These are phyloP conservation scores for Sporisorium exsertum DNA, from an alignment of 1,284 basidiomycete genomes.

Conservation along the genomic window DNA sequence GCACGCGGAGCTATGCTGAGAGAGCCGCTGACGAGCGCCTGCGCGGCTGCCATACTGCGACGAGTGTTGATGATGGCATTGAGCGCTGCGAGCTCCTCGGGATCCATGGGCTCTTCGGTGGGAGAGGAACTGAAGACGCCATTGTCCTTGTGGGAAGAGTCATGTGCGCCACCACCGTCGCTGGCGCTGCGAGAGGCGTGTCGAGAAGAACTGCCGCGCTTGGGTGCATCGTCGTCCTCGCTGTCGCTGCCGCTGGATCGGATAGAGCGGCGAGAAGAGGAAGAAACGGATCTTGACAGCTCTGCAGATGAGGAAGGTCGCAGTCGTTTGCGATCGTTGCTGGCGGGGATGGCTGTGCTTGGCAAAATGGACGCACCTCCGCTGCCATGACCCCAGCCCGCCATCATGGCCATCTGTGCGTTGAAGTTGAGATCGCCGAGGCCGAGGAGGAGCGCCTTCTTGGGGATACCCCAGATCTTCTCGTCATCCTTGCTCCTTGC, in stretches of 20 bases:
- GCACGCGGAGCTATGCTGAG: conserved; percentile 25
- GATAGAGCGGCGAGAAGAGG: conserved; percentile 22
- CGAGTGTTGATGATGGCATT: conserved; percentile 69
- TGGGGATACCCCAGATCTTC: conserved; percentile 64
- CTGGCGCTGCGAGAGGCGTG: conserved; percentile 9
- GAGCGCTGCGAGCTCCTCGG: conserved; percentile 65
- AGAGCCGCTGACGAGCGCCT: conserved; percentile 62
- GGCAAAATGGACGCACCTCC: conserved; percentile 42
- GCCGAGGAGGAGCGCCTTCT: conserved; percentile 61
- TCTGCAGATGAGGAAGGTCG: conserved; percentile 22
- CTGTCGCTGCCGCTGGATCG: conserved; percentile 17
- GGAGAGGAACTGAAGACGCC: conserved; percentile 20
- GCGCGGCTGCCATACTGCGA: conserved; percentile 64
- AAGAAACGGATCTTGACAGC: conserved; percentile 10
- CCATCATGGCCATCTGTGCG: conserved; percentile 62
- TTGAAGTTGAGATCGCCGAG: conserved; percentile 64
- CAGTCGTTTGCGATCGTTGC: conserved; percentile 27
- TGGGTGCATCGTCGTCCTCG: not conserved
- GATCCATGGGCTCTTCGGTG: conserved; percentile 56
- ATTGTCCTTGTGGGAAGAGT: conserved; percentile 3
- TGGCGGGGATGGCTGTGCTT: conserved; percentile 19
- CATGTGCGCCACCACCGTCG: not conserved
- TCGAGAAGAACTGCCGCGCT: not conserved
- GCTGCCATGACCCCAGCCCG: conserved; percentile 62
- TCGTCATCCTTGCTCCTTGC: conserved; percentile 50